phyloP scores from a whole-genome alignment of 345 rosid genomes.

The Dovyalis caffra region DNA sequence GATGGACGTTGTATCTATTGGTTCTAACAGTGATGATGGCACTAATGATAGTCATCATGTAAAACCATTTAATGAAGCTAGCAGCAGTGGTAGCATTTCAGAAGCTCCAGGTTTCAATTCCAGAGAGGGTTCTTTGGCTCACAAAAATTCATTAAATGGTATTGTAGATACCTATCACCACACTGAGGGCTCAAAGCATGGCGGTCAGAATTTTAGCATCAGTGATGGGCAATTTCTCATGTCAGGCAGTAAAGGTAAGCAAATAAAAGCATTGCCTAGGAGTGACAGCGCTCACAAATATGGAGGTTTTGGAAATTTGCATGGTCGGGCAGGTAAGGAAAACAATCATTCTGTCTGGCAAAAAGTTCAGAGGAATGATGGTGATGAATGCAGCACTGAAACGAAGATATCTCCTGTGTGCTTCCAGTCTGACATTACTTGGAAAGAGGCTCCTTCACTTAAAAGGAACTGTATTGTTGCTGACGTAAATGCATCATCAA shows the following conservation, averaged over 20 bases:
- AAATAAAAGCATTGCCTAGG: slow-evolving; percentile 26
- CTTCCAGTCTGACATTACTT: slow-evolving; percentile 13
- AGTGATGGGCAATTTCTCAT: slow-evolving; percentile 14
- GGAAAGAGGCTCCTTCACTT: slow-evolving; percentile 21
- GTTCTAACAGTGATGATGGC: slow-evolving; percentile 30
- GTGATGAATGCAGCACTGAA: slow-evolving; percentile 18
- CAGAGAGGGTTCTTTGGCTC: slow-evolving; percentile 16
- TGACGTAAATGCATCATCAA: slow-evolving; percentile 15
- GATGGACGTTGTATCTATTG: slow-evolving; percentile 27
- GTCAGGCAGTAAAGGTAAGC: slow-evolving; percentile 30
- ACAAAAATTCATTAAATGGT: slow-evolving; percentile 12
- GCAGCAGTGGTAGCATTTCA: slow-evolving; percentile 12
- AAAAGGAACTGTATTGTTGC: slow-evolving; percentile 24
- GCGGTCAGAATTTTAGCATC: slow-evolving; percentile 6
- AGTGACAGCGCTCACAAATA: slow-evolving; percentile 24
- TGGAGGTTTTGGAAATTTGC: slow-evolving; percentile 26
- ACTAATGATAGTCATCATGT: slow-evolving; percentile 15
- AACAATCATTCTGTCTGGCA: slow-evolving; percentile 49
- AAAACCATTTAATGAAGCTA: slow-evolving; percentile 11
- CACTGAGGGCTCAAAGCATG: slow-evolving; percentile 12
- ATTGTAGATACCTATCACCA: slow-evolving; percentile 18
- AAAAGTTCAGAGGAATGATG: slow-evolving; percentile 43
- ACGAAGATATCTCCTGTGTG: slow-evolving; percentile 22
- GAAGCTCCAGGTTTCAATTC: slow-evolving; percentile 15
- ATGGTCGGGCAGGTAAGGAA: slow-evolving; percentile 31